Evolutionary conservation across 768 basidiomycete species (phyloP).

Genomic region (Epithele typhae): DNA sequence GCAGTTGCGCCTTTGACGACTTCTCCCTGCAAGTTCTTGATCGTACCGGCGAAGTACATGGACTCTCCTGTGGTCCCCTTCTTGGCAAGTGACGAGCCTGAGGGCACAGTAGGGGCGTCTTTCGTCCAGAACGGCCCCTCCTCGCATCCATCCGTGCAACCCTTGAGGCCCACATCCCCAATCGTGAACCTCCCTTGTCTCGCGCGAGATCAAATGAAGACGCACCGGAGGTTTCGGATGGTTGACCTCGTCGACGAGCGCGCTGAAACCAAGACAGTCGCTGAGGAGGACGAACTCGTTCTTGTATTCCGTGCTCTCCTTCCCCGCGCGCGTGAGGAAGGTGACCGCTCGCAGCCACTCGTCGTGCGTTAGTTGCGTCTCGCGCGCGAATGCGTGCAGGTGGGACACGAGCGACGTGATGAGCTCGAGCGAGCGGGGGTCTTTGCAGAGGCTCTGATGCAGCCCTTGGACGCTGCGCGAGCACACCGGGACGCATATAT

Average conservation of each 20-base stretch:
- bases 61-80: conserved; percentile 27
- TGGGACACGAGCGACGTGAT: conserved; percentile 30
- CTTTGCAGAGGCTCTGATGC: conserved; percentile 24
- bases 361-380: conserved; percentile 32
- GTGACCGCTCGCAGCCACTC: conserved; percentile 35
- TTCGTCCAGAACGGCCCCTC: conserved; percentile 32
- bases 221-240: conserved; percentile 30
- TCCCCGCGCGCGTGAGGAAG: conserved; percentile 35
- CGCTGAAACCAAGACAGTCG: conserved; percentile 35
- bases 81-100: conserved; percentile 23
- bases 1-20: conserved; percentile 27
- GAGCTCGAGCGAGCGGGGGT: conserved; percentile 27
- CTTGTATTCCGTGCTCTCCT: conserved; percentile 34
- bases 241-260: conserved; percentile 33
- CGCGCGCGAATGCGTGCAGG: conserved; percentile 34
- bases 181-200: no score
- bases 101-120: conserved; percentile 27
- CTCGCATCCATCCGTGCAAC: conserved; percentile 30
- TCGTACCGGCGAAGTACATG: conserved; percentile 31
- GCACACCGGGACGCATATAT: background rate
- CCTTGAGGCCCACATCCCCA: no score
- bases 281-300: conserved; percentile 39
- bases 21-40: conserved; percentile 33
- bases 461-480: conserved; percentile 24
- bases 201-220: background rate